Conservation (phyloP, 2,329 filamentous ascomycete genomes). For the Cadophora luteo-olivacea region DNA sequence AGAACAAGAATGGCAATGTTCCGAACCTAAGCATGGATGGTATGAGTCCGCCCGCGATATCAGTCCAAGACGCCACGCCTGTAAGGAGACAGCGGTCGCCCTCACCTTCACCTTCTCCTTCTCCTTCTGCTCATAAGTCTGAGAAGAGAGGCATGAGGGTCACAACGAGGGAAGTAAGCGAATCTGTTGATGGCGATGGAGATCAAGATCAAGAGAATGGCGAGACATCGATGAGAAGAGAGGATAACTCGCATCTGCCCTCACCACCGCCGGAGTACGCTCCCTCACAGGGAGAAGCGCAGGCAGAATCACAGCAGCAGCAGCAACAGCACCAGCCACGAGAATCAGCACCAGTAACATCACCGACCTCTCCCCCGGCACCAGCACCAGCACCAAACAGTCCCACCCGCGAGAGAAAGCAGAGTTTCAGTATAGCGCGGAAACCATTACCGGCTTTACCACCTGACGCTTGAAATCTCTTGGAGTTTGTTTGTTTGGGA, state of each 20-base stretch:
- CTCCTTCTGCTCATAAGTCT: not conserved
- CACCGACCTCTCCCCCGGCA: not conserved
- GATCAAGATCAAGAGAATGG: not conserved
- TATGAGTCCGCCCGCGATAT: not conserved
- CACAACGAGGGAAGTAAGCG: not conserved
- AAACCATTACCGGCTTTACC: constrained; percentile 54
- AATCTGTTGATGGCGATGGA: not conserved
- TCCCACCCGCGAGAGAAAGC: constrained; percentile 11
- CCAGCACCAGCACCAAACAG: not conserved
- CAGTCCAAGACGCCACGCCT: not conserved
- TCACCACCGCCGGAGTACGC: constrained; percentile 7
- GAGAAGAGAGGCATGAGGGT: not conserved
- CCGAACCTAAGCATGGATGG: not conserved
- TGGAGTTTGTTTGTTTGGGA: too few species aligned
- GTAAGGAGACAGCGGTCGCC: not conserved
- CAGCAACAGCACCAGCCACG: not conserved
- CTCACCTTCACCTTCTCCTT: not conserved
- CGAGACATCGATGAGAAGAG: not conserved
- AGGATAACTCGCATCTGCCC: constrained; percentile 7
- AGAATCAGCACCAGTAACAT: not conserved
- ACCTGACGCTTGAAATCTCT: not conserved
- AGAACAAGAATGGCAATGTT: not conserved
- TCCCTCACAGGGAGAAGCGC: not conserved
- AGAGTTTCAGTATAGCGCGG: constrained; percentile 40
- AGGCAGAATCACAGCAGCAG: not conserved